Evolutionary conservation across 768 basidiomycete genomes (phyloP).

Genomic region (Daedaleopsis nitida): DNA sequence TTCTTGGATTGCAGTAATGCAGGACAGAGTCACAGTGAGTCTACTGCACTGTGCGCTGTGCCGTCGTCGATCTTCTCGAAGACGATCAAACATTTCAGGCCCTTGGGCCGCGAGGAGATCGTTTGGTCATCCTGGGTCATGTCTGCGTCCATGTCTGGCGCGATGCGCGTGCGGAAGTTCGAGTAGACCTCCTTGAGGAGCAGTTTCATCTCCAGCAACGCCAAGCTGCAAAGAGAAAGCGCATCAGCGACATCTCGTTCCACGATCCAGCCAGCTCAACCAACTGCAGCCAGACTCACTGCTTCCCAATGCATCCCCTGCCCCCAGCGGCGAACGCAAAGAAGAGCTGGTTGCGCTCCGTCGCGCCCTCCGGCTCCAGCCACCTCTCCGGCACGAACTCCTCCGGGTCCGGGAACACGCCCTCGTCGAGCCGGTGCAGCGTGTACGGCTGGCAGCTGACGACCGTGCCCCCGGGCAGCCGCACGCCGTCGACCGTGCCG

Average conservation of each 20-base stretch:
- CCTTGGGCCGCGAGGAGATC: conserved; percentile 23
- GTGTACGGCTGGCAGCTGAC: conserved; percentile 94
- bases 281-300: conserved; percentile 15
- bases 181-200: conserved; percentile 23
- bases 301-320: conserved; percentile 27
- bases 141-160: conserved; percentile 22
- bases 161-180: conserved; percentile 17
- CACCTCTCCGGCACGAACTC: conserved; percentile 86
- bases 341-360: conserved; percentile 93
- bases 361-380: conserved; percentile 73
- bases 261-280: no score
- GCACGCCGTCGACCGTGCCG: conserved; percentile 85
- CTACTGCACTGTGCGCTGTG: no score
- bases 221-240: conserved; percentile 8
- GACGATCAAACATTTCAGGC: conserved; percentile 19
- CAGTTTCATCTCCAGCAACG: conserved; percentile 28
- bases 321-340: conserved; percentile 50
- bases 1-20: neutral
- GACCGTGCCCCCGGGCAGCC: conserved; percentile 88
- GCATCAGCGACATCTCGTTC: neutral
- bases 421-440: conserved; percentile 71
- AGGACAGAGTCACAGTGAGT: neutral
- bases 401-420: conserved; percentile 87
- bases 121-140: conserved; percentile 26
- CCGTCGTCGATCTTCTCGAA: conserved; percentile 20